Evolutionary conservation across 495 filamentous ascomycete genomes (phyloP).

Genomic region (Immersiella caudata): DNA sequence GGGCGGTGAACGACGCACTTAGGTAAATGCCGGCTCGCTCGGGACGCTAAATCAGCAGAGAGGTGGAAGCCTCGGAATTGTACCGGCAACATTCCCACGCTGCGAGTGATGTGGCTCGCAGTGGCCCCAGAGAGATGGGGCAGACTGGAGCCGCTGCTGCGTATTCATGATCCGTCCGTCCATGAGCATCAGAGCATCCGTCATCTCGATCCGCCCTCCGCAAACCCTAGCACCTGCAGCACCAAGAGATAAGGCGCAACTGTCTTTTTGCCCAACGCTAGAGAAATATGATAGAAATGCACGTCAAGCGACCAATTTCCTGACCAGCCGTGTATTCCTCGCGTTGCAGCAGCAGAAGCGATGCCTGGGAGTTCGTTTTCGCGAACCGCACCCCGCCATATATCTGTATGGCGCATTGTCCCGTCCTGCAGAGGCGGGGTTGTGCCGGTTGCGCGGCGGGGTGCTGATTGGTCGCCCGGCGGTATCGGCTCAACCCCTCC

Average conservation of each 20-base stretch:
- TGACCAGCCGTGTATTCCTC: not conserved
- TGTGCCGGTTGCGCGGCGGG: not conserved
- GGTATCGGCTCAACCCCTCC: not conserved
- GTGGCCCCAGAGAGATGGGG: not conserved
- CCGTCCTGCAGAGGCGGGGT: not conserved
- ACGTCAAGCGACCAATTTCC: slow-evolving; percentile 2
- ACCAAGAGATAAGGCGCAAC: slow-evolving; percentile 15
- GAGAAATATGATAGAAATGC: slow-evolving; percentile 6
- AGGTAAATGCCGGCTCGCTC: slow-evolving; percentile 3
- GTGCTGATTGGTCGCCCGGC: slow-evolving; percentile 4
- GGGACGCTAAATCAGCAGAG: slow-evolving; percentile 3
- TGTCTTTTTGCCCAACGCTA: not conserved
- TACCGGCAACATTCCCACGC: not conserved
- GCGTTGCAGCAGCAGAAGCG: not conserved
- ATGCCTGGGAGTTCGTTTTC: slow-evolving; percentile 2
- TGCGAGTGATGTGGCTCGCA: slow-evolving; percentile 1
- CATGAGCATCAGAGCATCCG: not conserved
- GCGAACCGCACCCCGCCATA: slow-evolving; percentile 12
- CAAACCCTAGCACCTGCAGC: not conserved
- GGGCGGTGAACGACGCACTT: slow-evolving; percentile 12
- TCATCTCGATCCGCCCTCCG: not conserved
- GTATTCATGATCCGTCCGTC: slow-evolving; percentile 8
- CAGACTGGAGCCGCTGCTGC: not conserved
- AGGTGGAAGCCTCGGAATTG: not conserved
- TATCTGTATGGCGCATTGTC: not conserved